phyloP scores from a whole-genome alignment of 2,329 filamentous ascomycete species.

The Aspergillus neotritici region DNA sequence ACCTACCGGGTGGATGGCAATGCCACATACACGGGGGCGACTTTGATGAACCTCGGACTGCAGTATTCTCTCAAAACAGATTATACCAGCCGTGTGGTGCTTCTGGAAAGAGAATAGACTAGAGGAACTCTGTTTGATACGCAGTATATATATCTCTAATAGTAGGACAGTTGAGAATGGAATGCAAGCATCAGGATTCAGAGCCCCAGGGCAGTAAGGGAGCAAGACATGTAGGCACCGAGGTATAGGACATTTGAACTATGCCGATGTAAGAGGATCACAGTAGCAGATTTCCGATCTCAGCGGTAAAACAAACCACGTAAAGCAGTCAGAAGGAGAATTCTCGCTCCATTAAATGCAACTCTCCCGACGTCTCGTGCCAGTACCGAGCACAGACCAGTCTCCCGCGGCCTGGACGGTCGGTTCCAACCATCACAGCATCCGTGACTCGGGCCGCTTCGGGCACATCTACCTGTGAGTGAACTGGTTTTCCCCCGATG shows the following conservation, averaged over 20 bases:
- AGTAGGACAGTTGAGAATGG: too few relatives aligned
- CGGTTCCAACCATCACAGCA: not conserved
- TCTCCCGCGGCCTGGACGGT: not conserved
- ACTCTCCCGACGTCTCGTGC: conserved; percentile 3
- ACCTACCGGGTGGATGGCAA: conserved; percentile 52
- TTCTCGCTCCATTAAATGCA: conserved; percentile 1
- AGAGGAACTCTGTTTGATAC: too few relatives aligned
- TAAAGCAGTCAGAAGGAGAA: not conserved
- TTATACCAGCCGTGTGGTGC: conserved; percentile 54
- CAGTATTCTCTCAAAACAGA: conserved; percentile 50
- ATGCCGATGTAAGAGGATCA: too few relatives aligned
- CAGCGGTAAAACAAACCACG: too few relatives aligned
- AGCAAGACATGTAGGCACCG: too few relatives aligned
- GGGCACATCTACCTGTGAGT: not conserved
- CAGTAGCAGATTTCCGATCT: too few relatives aligned
- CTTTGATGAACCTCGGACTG: conserved; percentile 58
- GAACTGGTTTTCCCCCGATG: not conserved
- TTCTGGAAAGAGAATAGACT: conserved; percentile 45
- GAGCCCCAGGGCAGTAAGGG: too few relatives aligned
- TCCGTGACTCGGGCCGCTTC: conserved; percentile 2
- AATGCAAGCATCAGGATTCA: too few relatives aligned
- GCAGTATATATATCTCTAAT: too few relatives aligned
- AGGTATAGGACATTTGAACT: too few relatives aligned
- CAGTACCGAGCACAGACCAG: conserved; percentile 1
- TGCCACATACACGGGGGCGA: conserved; percentile 51